A percentile compares a stretch with the other conserved stretches of the same genome.
Conservation (phyloP, 2,329 filamentous ascomycete genomes). For the Epicoccum sorghinum region DNA sequence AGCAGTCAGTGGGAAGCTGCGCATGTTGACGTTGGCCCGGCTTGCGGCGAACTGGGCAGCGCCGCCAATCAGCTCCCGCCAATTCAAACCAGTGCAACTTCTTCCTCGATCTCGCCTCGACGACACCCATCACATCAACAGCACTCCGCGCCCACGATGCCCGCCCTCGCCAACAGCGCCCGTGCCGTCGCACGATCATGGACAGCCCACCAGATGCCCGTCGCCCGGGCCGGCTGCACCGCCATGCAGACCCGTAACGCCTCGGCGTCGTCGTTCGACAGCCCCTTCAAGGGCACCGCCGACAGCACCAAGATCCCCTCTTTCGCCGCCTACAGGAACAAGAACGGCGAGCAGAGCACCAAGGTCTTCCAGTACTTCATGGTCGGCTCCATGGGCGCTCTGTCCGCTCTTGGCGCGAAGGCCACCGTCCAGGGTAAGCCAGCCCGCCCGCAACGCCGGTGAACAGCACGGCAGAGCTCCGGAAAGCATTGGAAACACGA, state of each 20-base stretch:
- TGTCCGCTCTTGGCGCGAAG: constrained; percentile 94
- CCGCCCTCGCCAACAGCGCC: constrained; percentile 55
- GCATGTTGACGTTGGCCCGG: constrained; percentile 3
- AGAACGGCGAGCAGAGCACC: constrained; percentile 71
- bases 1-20: neutral
- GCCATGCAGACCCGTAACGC: constrained; percentile 53
- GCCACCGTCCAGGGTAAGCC: constrained; percentile 92
- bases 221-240: constrained; percentile 53
- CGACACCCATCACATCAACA: constrained; percentile 26
- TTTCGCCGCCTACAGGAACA: constrained; percentile 86
- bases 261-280: constrained; percentile 55
- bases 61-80: constrained; percentile 9
- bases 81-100: constrained; percentile 24
- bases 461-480: constrained; percentile 16
- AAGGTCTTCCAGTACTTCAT: constrained; percentile 97
- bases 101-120: constrained; percentile 32
- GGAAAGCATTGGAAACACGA: constrained; percentile 9
- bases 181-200: constrained; percentile 55
- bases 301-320: constrained; percentile 75
- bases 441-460: constrained; percentile 3
- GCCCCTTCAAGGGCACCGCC: constrained; percentile 61
- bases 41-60: constrained; percentile 2
- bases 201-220: constrained; percentile 54
- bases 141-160: constrained; percentile 52
- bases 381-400: constrained; percentile 92